Evolutionary conservation across 495 filamentous ascomycete species (phyloP), one percentile per base, ranked within the genome.

Genomic region (Xylaria longipes): DNA sequence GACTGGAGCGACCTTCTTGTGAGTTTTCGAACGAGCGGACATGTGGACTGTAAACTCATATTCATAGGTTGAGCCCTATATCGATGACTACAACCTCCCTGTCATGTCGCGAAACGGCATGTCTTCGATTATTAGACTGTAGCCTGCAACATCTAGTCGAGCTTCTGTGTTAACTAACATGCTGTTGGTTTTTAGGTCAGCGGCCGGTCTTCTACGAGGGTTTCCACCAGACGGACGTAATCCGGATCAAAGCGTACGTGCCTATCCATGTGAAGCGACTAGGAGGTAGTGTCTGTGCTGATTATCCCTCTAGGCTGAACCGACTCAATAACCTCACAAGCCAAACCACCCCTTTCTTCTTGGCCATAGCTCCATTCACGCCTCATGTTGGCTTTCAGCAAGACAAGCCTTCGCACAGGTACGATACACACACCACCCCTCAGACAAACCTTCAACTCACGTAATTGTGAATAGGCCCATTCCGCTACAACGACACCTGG

Each of bases 71-170:
- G 88, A 90, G 65, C 88, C 88, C 0, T 87, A 79, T 66, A 90
- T 88, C 0, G 89, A 90, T 69, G 82, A 84, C 0, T 90, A 90
- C 71, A 79, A 85, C 27, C 88, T 88, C 74, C 78, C 83, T 4
- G 85, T 82, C 2, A 87, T 84, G 56, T 87, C 88, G 65, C 82
- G 86, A 5, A 88, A 89, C 63, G 79, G 79, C 22, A 85, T 86
- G 11, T 65, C 75, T 2, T 85, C 84, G 1, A 6, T 29, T 56
- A 54, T 29, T 56, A 14, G 52, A 31, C 5, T 56, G 14, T 17
- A 54, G 25, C 25, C 1, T 56, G 27, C 14, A 7, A 6, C 27
- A 12, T n/a, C 20, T 48, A 1, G 17, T 12, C 2, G 14, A 31
- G 14, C 12, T 17, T 56, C 12, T 56, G 7, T 27, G 14, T 31